A percentile compares a stretch with the other conserved stretches of the same genome.
These are phyloP conservation scores for Raffaelea deltoideospora DNA, from an alignment of 2,329 filamentous ascomycete genomes.

Conservation along the genomic window DNA sequence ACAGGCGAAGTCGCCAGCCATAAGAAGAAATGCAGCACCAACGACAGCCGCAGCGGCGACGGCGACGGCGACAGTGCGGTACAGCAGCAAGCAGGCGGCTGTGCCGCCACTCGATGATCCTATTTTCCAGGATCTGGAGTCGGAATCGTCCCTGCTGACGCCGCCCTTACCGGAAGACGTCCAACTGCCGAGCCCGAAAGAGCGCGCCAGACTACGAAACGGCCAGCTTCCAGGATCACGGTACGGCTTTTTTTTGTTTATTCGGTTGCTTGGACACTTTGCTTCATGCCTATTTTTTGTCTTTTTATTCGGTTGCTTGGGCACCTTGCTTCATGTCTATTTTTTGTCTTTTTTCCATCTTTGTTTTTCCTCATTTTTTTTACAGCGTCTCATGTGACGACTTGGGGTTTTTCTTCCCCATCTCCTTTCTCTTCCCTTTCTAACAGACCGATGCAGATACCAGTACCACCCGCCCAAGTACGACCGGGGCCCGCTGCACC, in stretches of 20 bases:
- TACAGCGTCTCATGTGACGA: too few relatives aligned
- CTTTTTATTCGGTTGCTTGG: too few relatives aligned
- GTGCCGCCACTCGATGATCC: constrained; percentile 8
- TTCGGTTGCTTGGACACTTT: neutral
- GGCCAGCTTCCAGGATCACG: constrained; percentile 29
- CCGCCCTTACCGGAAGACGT: constrained; percentile 24
- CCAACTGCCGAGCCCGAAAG: constrained; percentile 24
- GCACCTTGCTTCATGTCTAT: too few relatives aligned
- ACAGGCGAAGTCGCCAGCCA: too few relatives aligned
- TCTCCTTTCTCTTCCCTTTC: too few relatives aligned
- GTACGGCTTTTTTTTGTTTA: constrained; percentile 19
- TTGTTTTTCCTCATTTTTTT: too few relatives aligned
- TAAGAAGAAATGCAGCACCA: too few relatives aligned
- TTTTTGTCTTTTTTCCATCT: too few relatives aligned
- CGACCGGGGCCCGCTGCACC: constrained; percentile 84
- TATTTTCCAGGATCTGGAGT: constrained; percentile 32
- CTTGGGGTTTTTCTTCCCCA: too few relatives aligned
- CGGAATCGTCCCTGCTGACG: constrained; percentile 29
- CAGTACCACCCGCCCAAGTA: constrained; percentile 91
- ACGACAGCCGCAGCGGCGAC: constrained; percentile 14
- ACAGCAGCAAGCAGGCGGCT: too few relatives aligned
- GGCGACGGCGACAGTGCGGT: too few relatives aligned
- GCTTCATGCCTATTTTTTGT: neutral
- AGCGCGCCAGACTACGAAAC: constrained; percentile 19
- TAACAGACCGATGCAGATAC: constrained; percentile 60